Evolutionary conservation across 495 filamentous ascomycete genomes (phyloP).

Genomic region (Neurospora sp.): DNA sequence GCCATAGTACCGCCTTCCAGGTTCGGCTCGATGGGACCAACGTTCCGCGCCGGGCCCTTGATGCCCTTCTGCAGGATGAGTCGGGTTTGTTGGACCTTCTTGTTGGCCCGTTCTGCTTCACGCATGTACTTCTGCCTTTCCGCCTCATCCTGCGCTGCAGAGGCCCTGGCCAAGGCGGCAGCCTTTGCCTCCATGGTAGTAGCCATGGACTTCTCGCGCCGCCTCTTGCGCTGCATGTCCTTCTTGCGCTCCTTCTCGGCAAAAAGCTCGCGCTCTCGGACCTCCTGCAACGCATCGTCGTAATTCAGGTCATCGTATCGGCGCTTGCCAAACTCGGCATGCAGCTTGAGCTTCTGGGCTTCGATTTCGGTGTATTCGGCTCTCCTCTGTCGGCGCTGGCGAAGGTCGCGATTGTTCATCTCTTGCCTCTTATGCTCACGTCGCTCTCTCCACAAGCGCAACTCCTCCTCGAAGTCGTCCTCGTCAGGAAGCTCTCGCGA

Average conservation of each 20-base stretch:
- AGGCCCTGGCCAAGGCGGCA: constrained; percentile 67
- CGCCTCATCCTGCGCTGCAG: constrained; percentile 61
- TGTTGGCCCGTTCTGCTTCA: constrained; percentile 75
- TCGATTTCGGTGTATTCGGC: constrained; percentile 22
- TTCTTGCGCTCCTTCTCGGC: constrained; percentile 99
- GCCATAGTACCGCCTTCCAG: constrained; percentile 82
- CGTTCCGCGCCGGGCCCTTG: constrained; percentile 68
- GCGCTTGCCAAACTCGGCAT: constrained; percentile 39
- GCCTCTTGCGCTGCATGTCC: constrained; percentile 95
- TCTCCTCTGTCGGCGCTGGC: constrained; percentile 46
- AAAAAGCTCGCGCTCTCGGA: constrained; percentile 78
- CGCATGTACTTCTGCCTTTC: constrained; percentile 67
- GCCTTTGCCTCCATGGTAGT: constrained; percentile 76
- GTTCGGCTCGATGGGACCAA: constrained; percentile 67
- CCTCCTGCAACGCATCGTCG: constrained; percentile 67
- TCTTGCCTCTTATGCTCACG: constrained; percentile 52
- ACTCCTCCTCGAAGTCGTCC: constrained; percentile 51
- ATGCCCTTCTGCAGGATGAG: constrained; percentile 75
- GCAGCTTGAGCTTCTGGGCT: constrained; percentile 31
- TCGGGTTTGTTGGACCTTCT: constrained; percentile 78
- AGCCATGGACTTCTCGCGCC: constrained; percentile 91
- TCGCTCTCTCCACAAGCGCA: constrained; percentile 42
- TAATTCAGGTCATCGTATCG: constrained; percentile 40
- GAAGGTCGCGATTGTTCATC: constrained; percentile 45
- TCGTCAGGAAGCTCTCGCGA: constrained; percentile 58